phyloP scores from a whole-genome alignment of 495 filamentous ascomycete species.

The Tuber calosporum region DNA sequence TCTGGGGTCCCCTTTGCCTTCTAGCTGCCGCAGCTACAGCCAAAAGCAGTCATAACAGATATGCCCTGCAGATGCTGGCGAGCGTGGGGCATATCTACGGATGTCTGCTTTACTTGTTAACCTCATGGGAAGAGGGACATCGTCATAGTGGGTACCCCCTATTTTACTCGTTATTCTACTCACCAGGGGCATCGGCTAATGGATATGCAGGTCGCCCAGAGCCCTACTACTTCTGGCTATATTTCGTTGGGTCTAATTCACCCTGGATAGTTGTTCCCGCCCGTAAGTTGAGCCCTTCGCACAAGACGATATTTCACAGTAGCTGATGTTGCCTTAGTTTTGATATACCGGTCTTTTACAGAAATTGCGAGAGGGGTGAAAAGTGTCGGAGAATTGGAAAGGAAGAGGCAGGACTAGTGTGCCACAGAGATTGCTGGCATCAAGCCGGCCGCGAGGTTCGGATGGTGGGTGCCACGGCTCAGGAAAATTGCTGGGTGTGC shows the following conservation, averaged over 20 bases:
- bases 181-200: not conserved
- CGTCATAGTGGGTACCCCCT: constrained; percentile 43
- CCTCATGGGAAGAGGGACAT: constrained; percentile 57
- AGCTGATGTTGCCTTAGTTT: constrained; percentile 11
- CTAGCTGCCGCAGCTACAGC: constrained; percentile 56
- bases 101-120: constrained; percentile 76
- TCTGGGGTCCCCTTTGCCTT: constrained; percentile 79
- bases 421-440: not conserved
- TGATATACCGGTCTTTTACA: constrained; percentile 21
- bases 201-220: constrained; percentile 65
- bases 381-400: constrained; percentile 6
- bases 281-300: constrained; percentile 14
- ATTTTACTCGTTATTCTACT: constrained; percentile 5
- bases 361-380: constrained; percentile 12
- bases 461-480: not conserved
- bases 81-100: constrained; percentile 77
- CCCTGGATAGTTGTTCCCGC: constrained; percentile 77
- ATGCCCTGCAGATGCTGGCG: constrained; percentile 63
- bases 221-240: constrained; percentile 75
- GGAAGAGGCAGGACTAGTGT: not conserved
- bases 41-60: constrained; percentile 54
- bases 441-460: not conserved
- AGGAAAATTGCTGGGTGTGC: not conserved
- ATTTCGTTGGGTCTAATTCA: constrained; percentile 77
- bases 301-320: not conserved